Evolutionary conservation across 805 yeast genomes (phyloP), one percentile per base, ranked within the genome.

Genomic region (Wickerhamiella vanderwaltii): DNA sequence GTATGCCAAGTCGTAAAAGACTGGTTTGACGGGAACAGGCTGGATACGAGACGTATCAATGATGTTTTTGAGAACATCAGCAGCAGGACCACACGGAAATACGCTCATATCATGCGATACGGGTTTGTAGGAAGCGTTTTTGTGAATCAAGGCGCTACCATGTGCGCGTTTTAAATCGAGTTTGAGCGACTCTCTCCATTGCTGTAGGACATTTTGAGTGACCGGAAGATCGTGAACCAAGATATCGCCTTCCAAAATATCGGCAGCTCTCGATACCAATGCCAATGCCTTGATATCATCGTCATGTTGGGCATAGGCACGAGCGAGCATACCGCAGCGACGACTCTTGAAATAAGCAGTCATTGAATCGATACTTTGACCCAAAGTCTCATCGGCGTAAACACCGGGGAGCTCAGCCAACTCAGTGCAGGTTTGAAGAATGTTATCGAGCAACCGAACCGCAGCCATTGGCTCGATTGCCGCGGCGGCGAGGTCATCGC

Each of bases 401-500:
- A 88, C 94, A 67, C 97, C 97, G 0, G 96, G 95, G 39, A 91
- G 68, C 46, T 85, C 94, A 53, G 71, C 66, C 35, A 85, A 61
- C 49, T 78, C 79, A 3, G 60, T 61, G 26, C 79, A 56, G 13
- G 80, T 75, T 35, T 67, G 62, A 9, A 68, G 57, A 29, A 83
- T 67, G 6, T 68, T 63, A 17, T 69, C 72, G 45, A 66, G 68
- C 18, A 79, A 56, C 44, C 77, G 67, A 30, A 68, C 54, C 13
- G 30, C 29, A 9, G 18, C 22, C 11, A n/a, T 32, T 3, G 32
- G 35, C 23, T 30, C 35, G 18, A 32, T 24, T 12, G 28, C 32
- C 9, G 35, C 39, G 35, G 28, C 11, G 9, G 52, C 49, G n/a
- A 79, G 60, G 17, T 68, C 52, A 52, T 85, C 95, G 62, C 97